Evolutionary conservation across 225 moss, liverwort and hornwort species (phyloP), one percentile per base, ranked within the genome.

Genomic region (Pseudoscleropodium purum): DNA sequence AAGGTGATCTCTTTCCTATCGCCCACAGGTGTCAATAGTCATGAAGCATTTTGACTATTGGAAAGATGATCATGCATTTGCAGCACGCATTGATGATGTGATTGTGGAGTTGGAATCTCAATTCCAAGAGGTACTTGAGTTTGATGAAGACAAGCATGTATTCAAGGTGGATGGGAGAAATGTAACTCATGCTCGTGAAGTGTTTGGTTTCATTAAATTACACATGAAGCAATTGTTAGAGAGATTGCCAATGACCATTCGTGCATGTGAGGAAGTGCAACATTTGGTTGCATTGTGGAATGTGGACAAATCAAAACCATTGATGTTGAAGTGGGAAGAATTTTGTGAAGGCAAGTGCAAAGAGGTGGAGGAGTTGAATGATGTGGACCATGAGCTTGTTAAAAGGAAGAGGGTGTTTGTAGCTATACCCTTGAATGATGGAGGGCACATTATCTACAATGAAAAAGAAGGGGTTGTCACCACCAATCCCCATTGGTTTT

Each of bases 161-260:
- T 76, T 76, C 1, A 34, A 2, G 51, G 76, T 76, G 9, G 76
- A 76, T 34, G 21, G 76, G 2, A 51, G 51, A 5, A 2, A 51
- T 5, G 21, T 33, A 21, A 0, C 0, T 21, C 21, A 76, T 76
- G 21, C 21, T 51, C 8, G 8, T 20, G 5, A 0, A 1, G 21
- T 76, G 6, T 76, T 51, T 76, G 76, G 34, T 51, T 51, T 51
- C 0, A 2, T 51, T 0, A 76, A 76, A 76, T 76, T 3, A 0
- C 51, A 51, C 13, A 34, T 76, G 21, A 76, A 51, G 21, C 2
- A 0, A 20, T 21, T 76, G 21, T 21, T 51, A 8, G 5, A 21
- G 34, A 76, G 76, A 76, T 51, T 76, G 34, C 21, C 51, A 2
- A 34, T 51, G 20, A 76, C 51, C 21, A 76, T 76, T 34, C 5